These are phyloP conservation scores for Lavandula angustifolia DNA, from an alignment of 257 asterid species.

Conservation along the genomic window DNA sequence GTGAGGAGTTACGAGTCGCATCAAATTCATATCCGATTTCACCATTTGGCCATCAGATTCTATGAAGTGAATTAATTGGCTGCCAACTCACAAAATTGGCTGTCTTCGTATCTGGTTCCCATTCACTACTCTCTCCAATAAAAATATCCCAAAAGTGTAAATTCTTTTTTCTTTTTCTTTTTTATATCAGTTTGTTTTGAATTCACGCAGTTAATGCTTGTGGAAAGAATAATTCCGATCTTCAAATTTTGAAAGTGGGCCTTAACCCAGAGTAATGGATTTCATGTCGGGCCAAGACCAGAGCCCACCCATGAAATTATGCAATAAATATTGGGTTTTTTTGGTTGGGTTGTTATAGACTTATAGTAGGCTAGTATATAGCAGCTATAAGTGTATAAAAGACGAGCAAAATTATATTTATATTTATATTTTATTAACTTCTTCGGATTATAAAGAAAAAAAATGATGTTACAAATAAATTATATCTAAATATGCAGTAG, in stretches of 20 bases:
- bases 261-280: not conserved
- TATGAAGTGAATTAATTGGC: not conserved
- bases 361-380: too few species aligned
- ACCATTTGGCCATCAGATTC: slow-evolving; percentile 2
- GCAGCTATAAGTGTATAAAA: too few species aligned
- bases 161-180: not conserved
- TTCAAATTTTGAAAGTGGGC: not conserved
- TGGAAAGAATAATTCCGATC: too few species aligned
- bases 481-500: too few species aligned
- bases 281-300: not conserved
- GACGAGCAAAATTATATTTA: too few species aligned
- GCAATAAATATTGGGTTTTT: too few species aligned
- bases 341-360: too few species aligned
- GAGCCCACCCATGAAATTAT: not conserved
- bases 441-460: too few species aligned
- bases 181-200: too few species aligned
- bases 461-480: too few species aligned
- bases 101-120: slow-evolving; percentile 2
- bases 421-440: too few species aligned
- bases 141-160: not conserved
- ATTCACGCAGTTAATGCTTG: too few species aligned
- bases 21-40: not conserved
- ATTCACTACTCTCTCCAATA: not conserved
- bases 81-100: not conserved
- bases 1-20: not conserved